phyloP scores from a whole-genome alignment of 768 basidiomycete genomes.

The Rubroboletus satanas region DNA sequence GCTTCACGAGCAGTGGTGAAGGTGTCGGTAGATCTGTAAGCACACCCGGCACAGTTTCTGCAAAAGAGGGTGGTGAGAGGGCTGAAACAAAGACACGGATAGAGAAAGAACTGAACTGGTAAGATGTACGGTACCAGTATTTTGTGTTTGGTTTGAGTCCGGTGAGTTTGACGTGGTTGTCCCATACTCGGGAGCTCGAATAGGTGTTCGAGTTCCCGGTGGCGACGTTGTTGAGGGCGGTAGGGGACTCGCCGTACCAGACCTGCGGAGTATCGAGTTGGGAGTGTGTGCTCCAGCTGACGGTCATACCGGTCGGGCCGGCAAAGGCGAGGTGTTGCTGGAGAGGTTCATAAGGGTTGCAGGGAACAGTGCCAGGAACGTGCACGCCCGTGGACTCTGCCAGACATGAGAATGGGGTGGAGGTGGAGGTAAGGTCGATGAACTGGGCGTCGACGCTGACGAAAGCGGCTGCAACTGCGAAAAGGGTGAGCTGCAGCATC shows the following conservation, averaged over 20 bases:
- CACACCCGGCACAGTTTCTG: conserved; percentile 28
- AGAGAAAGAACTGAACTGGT: conserved; percentile 18
- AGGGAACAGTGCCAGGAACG: conserved; percentile 25
- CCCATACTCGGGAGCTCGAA: conserved; percentile 23
- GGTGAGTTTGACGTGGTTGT: conserved; percentile 28
- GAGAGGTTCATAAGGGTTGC: conserved; percentile 28
- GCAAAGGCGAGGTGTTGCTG: conserved; percentile 27
- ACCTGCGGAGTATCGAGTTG: conserved; percentile 24
- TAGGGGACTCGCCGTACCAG: conserved; percentile 22
- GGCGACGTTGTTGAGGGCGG: conserved; percentile 16
- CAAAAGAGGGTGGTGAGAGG: not conserved
- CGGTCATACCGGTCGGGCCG: conserved; percentile 24
- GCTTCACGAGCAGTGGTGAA: conserved; percentile 22
- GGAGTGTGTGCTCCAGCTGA: conserved; percentile 24
- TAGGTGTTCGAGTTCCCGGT: conserved; percentile 23
- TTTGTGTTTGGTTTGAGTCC: conserved; percentile 22
- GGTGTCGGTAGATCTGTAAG: conserved; percentile 23
- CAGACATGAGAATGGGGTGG: conserved; percentile 19
- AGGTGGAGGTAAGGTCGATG: conserved; percentile 12
- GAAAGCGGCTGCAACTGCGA: conserved; percentile 4
- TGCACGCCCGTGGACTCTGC: conserved; percentile 29
- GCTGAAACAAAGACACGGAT: not conserved
- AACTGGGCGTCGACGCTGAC: conserved; percentile 15
- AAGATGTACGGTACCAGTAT: conserved; percentile 27
- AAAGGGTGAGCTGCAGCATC: conserved; percentile 10